phyloP scores from a whole-genome alignment of 163 green algal species.

The Scenedesmus sp. region DNA sequence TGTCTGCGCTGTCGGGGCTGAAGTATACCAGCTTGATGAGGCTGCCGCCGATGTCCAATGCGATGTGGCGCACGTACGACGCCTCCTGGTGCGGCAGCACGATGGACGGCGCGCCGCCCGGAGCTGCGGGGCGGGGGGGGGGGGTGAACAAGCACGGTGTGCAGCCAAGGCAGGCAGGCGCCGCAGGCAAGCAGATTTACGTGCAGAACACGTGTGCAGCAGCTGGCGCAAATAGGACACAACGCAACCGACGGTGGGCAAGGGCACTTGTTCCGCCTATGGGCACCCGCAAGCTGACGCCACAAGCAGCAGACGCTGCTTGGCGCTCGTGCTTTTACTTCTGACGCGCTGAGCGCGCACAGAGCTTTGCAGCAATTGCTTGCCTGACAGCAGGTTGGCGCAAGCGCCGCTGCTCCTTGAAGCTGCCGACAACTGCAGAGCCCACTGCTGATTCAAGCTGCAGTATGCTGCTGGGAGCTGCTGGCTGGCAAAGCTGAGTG shows the following conservation, averaged over 20 bases:
- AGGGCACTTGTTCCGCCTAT: too few species aligned
- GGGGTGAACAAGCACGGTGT: too few species aligned
- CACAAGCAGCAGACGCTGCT: too few species aligned
- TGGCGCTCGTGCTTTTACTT: too few species aligned
- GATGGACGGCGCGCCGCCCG: constrained; percentile 84
- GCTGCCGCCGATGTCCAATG: constrained; percentile 96
- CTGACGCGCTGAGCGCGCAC: too few species aligned
- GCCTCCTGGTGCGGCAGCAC: constrained; percentile 90
- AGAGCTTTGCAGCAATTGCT: too few species aligned
- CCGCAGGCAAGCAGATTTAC: not conserved
- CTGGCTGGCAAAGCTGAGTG: too few species aligned
- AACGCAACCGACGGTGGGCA: too few species aligned
- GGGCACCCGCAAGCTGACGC: too few species aligned
- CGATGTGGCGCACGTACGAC: constrained; percentile 92
- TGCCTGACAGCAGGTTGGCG: too few species aligned
- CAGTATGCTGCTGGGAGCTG: not conserved
- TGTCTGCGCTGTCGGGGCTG: constrained; percentile 68
- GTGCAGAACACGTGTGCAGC: not conserved
- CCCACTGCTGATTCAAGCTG: not conserved
- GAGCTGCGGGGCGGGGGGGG: not conserved
- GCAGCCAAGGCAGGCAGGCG: not conserved
- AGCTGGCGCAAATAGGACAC: not conserved
- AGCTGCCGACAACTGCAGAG: not conserved
- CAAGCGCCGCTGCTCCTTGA: not conserved
- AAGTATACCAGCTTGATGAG: constrained; percentile 99